Percentiles rank a stretch among this genome's conserved stretches.
These are phyloP conservation scores for Leucocoprinus gongylophorus DNA, from an alignment of 1,284 basidiomycete species.

Conservation along the genomic window DNA sequence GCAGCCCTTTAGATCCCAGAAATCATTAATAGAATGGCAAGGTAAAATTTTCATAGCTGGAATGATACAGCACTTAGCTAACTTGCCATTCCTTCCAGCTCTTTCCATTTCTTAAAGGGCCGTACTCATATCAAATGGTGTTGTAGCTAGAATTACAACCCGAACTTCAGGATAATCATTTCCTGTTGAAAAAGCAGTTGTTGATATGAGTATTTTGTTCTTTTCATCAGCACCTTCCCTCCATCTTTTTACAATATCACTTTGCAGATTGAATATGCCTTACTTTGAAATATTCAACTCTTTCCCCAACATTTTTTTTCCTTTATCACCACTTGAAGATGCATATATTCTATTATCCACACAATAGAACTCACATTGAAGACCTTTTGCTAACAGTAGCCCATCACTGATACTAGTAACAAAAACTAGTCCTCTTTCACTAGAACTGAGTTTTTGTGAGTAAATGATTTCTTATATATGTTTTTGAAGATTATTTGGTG, in stretches of 20 bases:
- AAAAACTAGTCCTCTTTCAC: too few species aligned
- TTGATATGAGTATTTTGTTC: neutral
- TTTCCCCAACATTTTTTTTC: too few species aligned
- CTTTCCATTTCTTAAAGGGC: conserved; percentile 8
- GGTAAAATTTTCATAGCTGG: neutral
- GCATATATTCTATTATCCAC: neutral
- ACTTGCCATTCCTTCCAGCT: conserved; percentile 10
- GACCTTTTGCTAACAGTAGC: neutral
- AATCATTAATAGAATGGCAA: neutral
- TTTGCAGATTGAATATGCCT: too few species aligned
- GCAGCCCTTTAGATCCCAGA: neutral
- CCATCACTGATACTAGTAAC: neutral
- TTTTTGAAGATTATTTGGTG: neutral
- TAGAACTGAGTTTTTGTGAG: neutral
- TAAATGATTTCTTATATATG: neutral
- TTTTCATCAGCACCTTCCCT: neutral
- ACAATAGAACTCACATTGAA: neutral
- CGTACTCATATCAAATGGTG: conserved; percentile 9
- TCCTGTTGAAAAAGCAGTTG: conserved; percentile 9
- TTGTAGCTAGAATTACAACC: conserved; percentile 3
- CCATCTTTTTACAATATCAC: conserved; percentile 3
- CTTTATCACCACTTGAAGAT: neutral
- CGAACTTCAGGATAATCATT: conserved; percentile 10
- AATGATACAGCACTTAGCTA: too few species aligned
- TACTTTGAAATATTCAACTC: too few species aligned